Conservation (phyloP, 371 early-diverging fungal genomes). For the Mortierella sp. region DNA sequence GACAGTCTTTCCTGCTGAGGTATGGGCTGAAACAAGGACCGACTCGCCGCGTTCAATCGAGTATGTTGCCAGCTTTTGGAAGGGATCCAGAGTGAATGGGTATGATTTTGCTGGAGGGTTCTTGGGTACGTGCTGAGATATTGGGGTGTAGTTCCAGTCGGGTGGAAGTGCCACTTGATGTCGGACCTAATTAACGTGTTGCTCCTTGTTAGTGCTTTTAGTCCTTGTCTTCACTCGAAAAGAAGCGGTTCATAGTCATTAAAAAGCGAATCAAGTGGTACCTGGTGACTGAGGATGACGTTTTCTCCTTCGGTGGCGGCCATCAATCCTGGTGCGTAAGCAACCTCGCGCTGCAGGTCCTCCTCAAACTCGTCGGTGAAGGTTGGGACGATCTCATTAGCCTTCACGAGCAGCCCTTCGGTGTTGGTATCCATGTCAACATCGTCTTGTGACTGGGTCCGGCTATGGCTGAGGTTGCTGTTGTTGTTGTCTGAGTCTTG, state of each 20-base stretch:
- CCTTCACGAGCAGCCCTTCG: background rate
- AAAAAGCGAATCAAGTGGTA: slow-evolving; percentile 6
- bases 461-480: background rate
- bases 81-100: slow-evolving; percentile 97
- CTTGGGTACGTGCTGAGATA: slow-evolving; percentile 85
- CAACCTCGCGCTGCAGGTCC: slow-evolving; percentile 75
- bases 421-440: background rate
- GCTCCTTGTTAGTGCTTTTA: background rate
- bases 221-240: too few relatives aligned
- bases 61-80: slow-evolving; percentile 93
- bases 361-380: slow-evolving; percentile 86
- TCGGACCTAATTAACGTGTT: slow-evolving; percentile 69
- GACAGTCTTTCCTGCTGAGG: slow-evolving; percentile 99
- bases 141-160: slow-evolving; percentile 87
- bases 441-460: background rate
- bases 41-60: slow-evolving; percentile 97
- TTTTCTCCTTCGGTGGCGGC: slow-evolving; percentile 64
- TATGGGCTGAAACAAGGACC: slow-evolving; percentile 98
- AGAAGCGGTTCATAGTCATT: too few relatives aligned
- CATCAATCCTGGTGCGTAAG: slow-evolving; percentile 72
- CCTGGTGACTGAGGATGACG: slow-evolving; percentile 64
- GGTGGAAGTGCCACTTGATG: slow-evolving; percentile 96
- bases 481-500: background rate
- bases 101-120: slow-evolving; percentile 89
- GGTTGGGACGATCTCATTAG: slow-evolving; percentile 58